These are phyloP conservation scores for Rhododendron kiyosumense DNA, from an alignment of 148 eudicot species.

Conservation along the genomic window DNA sequence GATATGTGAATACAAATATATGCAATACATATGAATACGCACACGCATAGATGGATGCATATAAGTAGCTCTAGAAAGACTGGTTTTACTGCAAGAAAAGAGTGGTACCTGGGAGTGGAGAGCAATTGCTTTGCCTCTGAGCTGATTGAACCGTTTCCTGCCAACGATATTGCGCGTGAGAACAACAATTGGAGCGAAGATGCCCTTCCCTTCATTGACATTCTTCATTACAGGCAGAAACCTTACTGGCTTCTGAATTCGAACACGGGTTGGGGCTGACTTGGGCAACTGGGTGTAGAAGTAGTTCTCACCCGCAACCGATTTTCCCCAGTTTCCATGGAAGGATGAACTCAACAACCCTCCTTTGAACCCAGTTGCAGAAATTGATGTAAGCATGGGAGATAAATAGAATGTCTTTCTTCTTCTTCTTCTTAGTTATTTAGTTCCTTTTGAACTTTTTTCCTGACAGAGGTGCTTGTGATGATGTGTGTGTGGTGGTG, in stretches of 20 bases:
- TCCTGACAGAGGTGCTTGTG: background rate
- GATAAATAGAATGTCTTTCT: background rate
- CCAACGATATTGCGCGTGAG: conserved; percentile 64
- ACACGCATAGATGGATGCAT: background rate
- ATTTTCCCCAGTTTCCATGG: conserved; percentile 44
- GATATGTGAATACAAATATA: background rate
- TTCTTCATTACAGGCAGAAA: conserved; percentile 75
- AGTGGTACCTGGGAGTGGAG: conserved; percentile 82
- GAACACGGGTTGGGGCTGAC: conserved; percentile 30
- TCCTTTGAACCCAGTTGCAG: conserved; percentile 31
- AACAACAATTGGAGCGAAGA: conserved; percentile 83
- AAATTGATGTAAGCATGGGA: conserved; percentile 44
- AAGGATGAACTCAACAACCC: conserved; percentile 40
- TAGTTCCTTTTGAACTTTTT: background rate
- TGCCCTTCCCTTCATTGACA: conserved; percentile 88
- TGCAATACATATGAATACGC: background rate
- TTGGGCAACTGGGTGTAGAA: conserved; percentile 16
- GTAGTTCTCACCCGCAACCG: conserved; percentile 57
- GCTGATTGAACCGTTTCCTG: conserved; percentile 85
- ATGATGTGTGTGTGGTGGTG: conserved; percentile 10
- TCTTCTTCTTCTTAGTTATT: background rate
- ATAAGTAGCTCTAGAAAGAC: background rate
- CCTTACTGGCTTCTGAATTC: conserved; percentile 37
- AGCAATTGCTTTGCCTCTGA: conserved; percentile 96
- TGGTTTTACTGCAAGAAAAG: background rate